Evolutionary conservation across 83 land plant species (phyloP).

Genomic region (Picea mariana): DNA sequence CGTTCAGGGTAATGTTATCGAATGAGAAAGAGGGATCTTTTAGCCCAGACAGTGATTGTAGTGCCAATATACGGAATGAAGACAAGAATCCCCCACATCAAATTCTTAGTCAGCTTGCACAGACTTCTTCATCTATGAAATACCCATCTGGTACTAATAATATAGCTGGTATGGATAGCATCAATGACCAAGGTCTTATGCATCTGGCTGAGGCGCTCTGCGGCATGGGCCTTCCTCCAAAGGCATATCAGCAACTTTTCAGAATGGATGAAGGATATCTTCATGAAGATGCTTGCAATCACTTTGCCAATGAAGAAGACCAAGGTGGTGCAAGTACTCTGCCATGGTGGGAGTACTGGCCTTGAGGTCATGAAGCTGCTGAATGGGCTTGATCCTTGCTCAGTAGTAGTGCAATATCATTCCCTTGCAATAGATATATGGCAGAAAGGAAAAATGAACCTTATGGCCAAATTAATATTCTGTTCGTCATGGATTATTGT

Average conservation of each 20-base stretch:
- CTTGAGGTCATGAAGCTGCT: slow-evolving; percentile 8
- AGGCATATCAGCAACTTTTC: slow-evolving; percentile 17
- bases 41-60: slow-evolving; percentile 10
- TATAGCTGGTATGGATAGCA: slow-evolving; percentile 7
- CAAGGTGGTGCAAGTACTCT: slow-evolving; percentile 8
- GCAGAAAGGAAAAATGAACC: neutral
- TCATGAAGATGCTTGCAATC: slow-evolving; percentile 12
- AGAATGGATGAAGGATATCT: slow-evolving; percentile 14
- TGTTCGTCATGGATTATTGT: slow-evolving; percentile 3
- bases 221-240: slow-evolving; percentile 12
- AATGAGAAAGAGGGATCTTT: slow-evolving; percentile 17
- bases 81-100: slow-evolving; percentile 18
- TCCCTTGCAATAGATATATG: slow-evolving; percentile 1
- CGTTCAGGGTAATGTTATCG: slow-evolving; percentile 3
- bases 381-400: neutral
- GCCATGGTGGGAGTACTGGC: slow-evolving; percentile 20
- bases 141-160: slow-evolving; percentile 6
- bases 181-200: slow-evolving; percentile 16
- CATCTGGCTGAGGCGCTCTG: slow-evolving; percentile 10
- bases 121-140: slow-evolving; percentile 11
- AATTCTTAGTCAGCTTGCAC: slow-evolving; percentile 14
- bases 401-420: slow-evolving; percentile 3
- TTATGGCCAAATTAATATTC: slow-evolving; percentile 8
- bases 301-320: slow-evolving; percentile 12
- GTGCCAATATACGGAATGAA: neutral